Evolutionary conservation across 2,329 filamentous ascomycete species (phyloP).

Genomic region (Fusarium oxysporum): DNA sequence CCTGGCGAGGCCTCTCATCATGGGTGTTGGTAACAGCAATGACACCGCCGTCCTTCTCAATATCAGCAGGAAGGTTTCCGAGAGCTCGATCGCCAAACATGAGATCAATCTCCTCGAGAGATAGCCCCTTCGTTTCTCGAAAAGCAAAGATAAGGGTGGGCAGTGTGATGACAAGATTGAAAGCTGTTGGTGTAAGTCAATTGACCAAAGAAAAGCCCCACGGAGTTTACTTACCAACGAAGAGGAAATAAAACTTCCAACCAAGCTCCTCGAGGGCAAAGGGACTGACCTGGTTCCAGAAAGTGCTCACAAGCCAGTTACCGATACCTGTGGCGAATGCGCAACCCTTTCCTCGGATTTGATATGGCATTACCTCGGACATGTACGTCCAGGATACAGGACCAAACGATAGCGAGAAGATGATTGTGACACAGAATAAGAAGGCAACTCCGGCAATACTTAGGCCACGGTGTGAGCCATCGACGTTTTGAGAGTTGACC

Average conservation of each 20-base stretch:
- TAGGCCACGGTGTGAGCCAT: conserved; percentile 52
- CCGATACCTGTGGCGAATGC: conserved; percentile 44
- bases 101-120: conserved; percentile 66
- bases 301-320: conserved; percentile 49
- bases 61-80: conserved; percentile 40
- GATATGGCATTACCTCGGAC: conserved; percentile 71
- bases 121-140: conserved; percentile 62
- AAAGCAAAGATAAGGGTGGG: conserved; percentile 61
- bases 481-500: conserved; percentile 63
- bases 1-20: conserved; percentile 13
- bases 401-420: conserved; percentile 66
- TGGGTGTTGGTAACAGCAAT: conserved; percentile 28
- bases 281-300: conserved; percentile 69
- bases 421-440: conserved; percentile 64
- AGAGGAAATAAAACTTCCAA: conserved; percentile 54
- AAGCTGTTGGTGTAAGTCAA: conserved; percentile 49
- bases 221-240: conserved; percentile 41
- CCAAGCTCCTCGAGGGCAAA: conserved; percentile 57
- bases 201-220: conserved; percentile 49
- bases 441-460: conserved; percentile 70
- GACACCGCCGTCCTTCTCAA: conserved; percentile 38
- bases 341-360: conserved; percentile 59
- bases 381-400: conserved; percentile 69
- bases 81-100: conserved; percentile 58
- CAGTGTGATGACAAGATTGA: conserved; percentile 51